A percentile compares a stretch with the other conserved stretches of the same genome.
Conservation (phyloP, 768 basidiomycete species). For the Hypsizygus marmoreus region DNA sequence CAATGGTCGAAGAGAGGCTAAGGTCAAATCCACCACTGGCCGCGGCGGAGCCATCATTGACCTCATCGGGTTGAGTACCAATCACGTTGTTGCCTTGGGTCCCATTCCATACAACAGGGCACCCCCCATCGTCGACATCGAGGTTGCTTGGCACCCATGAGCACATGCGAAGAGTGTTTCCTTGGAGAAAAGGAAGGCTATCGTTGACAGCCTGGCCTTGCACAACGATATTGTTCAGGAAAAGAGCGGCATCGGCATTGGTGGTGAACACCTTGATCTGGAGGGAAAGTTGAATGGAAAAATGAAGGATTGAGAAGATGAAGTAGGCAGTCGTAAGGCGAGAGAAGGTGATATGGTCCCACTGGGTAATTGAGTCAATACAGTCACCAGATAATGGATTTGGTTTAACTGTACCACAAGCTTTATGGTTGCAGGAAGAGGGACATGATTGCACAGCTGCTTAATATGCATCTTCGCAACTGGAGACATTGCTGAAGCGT, state of each 20-base stretch:
- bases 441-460: constrained; percentile 35
- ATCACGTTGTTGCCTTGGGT: constrained; percentile 19
- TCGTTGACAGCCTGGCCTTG: constrained; percentile 49
- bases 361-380: constrained; percentile 38
- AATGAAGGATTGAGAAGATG: constrained; percentile 65
- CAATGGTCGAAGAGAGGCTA: too few species aligned
- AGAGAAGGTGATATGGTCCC: constrained; percentile 71
- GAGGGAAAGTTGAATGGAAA: constrained; percentile 64
- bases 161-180: constrained; percentile 58
- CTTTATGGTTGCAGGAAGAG: constrained; percentile 35
- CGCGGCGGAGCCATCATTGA: too few species aligned
- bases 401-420: constrained; percentile 46
- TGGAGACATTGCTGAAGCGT: background rate
- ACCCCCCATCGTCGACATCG: constrained; percentile 38
- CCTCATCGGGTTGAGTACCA: constrained; percentile 2
- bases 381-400: background rate
- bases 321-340: constrained; percentile 67
- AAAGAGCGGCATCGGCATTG: constrained; percentile 58
- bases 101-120: constrained; percentile 60
- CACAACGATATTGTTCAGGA: constrained; percentile 51
- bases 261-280: constrained; percentile 68
- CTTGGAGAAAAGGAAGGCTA: constrained; percentile 54
- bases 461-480: constrained; percentile 23
- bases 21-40: too few species aligned
- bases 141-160: constrained; percentile 49